Conservation (phyloP, 2,329 filamentous ascomycete genomes). For the Colletotrichum tropicicola region DNA sequence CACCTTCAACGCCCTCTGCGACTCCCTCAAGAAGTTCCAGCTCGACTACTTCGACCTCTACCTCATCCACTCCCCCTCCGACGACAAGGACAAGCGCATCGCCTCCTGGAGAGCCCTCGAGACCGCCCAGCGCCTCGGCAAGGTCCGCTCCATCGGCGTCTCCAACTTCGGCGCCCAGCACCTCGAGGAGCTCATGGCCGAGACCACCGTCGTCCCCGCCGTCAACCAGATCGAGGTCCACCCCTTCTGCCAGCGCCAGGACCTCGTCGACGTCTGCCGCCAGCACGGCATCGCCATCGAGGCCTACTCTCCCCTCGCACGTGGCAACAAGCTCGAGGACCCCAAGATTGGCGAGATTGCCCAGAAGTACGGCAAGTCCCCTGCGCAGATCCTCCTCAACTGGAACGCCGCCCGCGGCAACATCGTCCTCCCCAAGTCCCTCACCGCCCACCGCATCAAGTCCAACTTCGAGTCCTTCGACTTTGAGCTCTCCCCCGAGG, state of each 20-base stretch:
- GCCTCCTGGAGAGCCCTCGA: conserved; percentile 43
- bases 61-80: conserved; percentile 70
- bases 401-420: conserved; percentile 67
- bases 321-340: conserved; percentile 61
- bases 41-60: conserved; percentile 62
- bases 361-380: conserved; percentile 61
- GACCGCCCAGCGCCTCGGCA: conserved; percentile 41
- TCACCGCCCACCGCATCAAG: conserved; percentile 64
- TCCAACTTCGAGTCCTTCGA: conserved; percentile 72
- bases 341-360: conserved; percentile 61
- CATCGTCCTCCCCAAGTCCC: conserved; percentile 71
- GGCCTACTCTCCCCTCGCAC: conserved; percentile 53
- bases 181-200: conserved; percentile 44
- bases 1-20: conserved; percentile 47
- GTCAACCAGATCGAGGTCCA: conserved; percentile 71
- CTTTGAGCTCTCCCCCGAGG: conserved; percentile 66
- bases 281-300: conserved; percentile 69
- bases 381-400: conserved; percentile 67
- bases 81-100: conserved; percentile 72
- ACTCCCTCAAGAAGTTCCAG: conserved; percentile 54
- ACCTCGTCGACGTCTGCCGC: conserved; percentile 65
- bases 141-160: conserved; percentile 56
- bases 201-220: conserved; percentile 57
- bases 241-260: conserved; percentile 63
- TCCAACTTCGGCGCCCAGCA: conserved; percentile 44